Evolutionary conservation across 1,139 yeast species (phyloP).

Genomic region (Oligophagozyma castellii): DNA sequence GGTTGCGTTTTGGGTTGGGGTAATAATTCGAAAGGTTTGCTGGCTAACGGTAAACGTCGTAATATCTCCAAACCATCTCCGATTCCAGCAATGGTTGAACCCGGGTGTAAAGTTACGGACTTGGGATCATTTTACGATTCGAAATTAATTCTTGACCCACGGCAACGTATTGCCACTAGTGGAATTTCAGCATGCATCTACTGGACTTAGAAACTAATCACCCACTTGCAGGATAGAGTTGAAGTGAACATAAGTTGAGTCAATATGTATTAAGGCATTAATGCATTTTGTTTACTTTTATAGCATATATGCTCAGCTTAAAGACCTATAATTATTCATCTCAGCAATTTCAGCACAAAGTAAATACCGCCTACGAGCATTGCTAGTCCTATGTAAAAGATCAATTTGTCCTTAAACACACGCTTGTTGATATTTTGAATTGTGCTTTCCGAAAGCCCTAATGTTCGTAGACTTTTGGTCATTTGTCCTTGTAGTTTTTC

Average conservation of each 20-base stretch:
- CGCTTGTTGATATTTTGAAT: conserved; percentile 69
- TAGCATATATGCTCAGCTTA: conserved; percentile 1
- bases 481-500: conserved; percentile 50
- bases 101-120: neutral
- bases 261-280: too few species aligned
- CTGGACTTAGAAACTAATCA: conserved; percentile 32
- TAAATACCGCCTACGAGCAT: conserved; percentile 56
- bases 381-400: conserved; percentile 66
- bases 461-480: conserved; percentile 56
- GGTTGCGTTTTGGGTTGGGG: conserved; percentile 74
- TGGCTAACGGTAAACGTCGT: conserved; percentile 66
- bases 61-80: conserved; percentile 44
- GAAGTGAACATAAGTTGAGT: conserved; percentile 2
- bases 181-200: conserved; percentile 49
- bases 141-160: conserved; percentile 7
- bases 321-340: conserved; percentile 23
- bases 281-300: conserved; percentile 2
- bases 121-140: neutral
- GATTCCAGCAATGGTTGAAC: conserved; percentile 29
- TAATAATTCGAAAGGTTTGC: conserved; percentile 65
- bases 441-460: conserved; percentile 82
- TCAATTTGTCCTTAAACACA: conserved; percentile 79
- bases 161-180: conserved; percentile 54
- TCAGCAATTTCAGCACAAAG: conserved; percentile 51
- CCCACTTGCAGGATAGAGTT: neutral